Conservation (phyloP, 2,329 filamentous ascomycete genomes). For the Talaromyces sp. region DNA sequence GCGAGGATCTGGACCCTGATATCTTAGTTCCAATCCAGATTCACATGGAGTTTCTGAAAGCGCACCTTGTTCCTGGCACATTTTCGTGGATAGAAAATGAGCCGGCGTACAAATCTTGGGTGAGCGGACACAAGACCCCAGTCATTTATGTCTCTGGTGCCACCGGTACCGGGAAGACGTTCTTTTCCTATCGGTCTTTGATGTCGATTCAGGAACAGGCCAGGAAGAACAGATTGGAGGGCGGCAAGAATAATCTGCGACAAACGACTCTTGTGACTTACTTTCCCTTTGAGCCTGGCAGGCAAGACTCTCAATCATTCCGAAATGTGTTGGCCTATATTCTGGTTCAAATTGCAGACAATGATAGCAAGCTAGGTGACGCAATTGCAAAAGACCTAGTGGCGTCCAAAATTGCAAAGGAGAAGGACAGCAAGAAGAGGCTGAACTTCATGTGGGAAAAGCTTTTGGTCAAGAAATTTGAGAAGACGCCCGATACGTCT, state of each 20-base stretch:
- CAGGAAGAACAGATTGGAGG: neutral
- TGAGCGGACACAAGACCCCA: constrained; percentile 3
- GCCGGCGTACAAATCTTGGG: constrained; percentile 2
- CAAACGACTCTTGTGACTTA: constrained; percentile 5
- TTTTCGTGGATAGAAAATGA: constrained; percentile 7
- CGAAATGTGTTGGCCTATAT: constrained; percentile 8
- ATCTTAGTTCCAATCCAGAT: constrained; percentile 1
- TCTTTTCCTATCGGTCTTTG: constrained; percentile 7
- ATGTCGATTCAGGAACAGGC: neutral
- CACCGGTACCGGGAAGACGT: constrained; percentile 2
- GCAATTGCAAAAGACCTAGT: constrained; percentile 4
- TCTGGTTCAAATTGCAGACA: constrained; percentile 2
- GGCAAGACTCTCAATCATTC: constrained; percentile 3
- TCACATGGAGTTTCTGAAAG: constrained; percentile 8
- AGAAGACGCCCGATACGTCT: constrained; percentile 2
- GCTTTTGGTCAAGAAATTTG: constrained; percentile 7
- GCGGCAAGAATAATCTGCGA: constrained; percentile 4
- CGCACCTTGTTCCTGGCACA: neutral
- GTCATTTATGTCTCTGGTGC: constrained; percentile 7
- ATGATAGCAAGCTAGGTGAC: neutral
- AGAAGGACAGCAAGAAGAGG: neutral
- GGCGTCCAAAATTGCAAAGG: neutral
- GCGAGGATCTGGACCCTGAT: constrained; percentile 4
- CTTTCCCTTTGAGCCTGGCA: constrained; percentile 6
- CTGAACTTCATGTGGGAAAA: constrained; percentile 9